Evolutionary conservation across 345 rosid genomes (phyloP), one percentile per base, ranked within the genome.

Genomic region (Gossypium longicalyx): DNA sequence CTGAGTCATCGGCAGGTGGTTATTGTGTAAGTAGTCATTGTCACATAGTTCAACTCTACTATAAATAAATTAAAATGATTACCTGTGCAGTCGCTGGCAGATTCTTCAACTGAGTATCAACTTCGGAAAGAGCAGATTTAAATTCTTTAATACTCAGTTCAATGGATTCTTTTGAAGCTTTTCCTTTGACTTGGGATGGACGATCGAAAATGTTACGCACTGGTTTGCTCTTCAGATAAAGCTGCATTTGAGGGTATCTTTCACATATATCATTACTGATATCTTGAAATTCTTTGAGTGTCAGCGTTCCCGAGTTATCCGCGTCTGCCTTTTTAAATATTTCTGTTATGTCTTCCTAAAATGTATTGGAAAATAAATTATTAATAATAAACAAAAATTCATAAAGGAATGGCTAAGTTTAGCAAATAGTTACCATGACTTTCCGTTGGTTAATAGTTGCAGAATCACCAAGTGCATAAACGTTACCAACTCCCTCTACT

Each of bases 81-180:
- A 91, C 98, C 97, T 95, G 99, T 9, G 99, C 99, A 34, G 99
- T 95, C 51, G 98, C 99, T 19, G 98, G 98, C 38, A 91, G 97
- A 82, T 82, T 84, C 83, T 93, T 95, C 98, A 93, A 87, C 89
- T 90, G 83, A 34, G 92, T 79, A 82, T 95, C 99, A 77, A 89
- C 98, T 75, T 87, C 85, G 19, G 97, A 87, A 77, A 95, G 92
- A 80, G 94, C 96, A 0, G 82, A 72, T 74, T 93, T 93, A 59
- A 93, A 86, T 74, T 95, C 98, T 68, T 93, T 97, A 25, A 95
- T 90, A 47, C 85, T 85, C 81, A 95, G 77, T 75, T 91, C 98
- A 2, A 86, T 77, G 23, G 88, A 72, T 59, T 90, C 91, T 79
- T 92, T 82, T 62, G 89, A 79, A 4, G 70, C 84, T 38, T 89